Percentiles rank a stretch among this genome's conserved stretches.
These are phyloP conservation scores for Colletotrichum truncatum DNA, from an alignment of 2,329 filamentous ascomycete species.

Conservation along the genomic window DNA sequence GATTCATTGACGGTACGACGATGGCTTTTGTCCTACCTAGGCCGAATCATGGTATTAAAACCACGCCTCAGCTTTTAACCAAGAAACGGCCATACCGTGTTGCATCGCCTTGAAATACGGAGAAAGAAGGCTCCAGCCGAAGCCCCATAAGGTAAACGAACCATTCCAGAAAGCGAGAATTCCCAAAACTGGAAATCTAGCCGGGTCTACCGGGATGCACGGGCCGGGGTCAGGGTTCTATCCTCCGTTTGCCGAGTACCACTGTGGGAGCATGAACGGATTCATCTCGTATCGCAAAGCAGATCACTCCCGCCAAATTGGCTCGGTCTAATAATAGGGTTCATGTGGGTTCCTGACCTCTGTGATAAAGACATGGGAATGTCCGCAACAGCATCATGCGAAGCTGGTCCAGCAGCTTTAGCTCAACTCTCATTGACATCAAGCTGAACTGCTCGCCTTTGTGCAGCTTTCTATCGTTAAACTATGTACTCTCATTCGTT, in stretches of 20 bases:
- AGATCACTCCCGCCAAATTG: neutral
- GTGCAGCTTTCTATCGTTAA: slow-evolving; percentile 4
- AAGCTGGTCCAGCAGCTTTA: neutral
- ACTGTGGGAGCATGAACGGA: slow-evolving; percentile 18
- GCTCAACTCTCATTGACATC: neutral
- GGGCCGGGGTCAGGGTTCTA: neutral
- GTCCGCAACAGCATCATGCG: neutral
- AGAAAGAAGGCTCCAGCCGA: neutral
- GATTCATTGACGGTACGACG: too few species aligned
- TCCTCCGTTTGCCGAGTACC: slow-evolving; percentile 4
- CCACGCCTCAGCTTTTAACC: neutral
- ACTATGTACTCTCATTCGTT: slow-evolving; percentile 7
- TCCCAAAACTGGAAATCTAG: neutral
- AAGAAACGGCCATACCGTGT: neutral
- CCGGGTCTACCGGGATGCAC: neutral
- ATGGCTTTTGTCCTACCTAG: neutral
- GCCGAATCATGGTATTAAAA: neutral
- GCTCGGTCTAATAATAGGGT: slow-evolving; percentile 16
- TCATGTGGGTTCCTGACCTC: neutral
- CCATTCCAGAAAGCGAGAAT: neutral
- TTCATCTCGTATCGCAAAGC: slow-evolving; percentile 20
- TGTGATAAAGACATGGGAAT: neutral
- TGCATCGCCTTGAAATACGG: neutral
- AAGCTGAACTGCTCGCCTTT: neutral
- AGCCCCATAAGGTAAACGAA: neutral